phyloP scores from a whole-genome alignment of 2,329 filamentous ascomycete genomes.

The Thelonectria blattea region DNA sequence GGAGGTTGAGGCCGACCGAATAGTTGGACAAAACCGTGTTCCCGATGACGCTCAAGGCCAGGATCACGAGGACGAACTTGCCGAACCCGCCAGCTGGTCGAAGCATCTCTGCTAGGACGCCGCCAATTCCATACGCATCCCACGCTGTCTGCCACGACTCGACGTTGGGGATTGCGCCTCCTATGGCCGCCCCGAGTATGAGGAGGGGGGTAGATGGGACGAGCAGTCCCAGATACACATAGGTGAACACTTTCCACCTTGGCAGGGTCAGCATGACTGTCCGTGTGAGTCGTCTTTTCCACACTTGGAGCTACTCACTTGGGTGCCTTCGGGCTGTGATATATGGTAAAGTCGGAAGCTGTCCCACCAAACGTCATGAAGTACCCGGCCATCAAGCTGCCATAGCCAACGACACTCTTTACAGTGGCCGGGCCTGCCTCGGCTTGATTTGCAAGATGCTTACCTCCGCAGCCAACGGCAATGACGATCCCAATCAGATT shows the following conservation, averaged over 20 bases:
- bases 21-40: conserved; percentile 49
- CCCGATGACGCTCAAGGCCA: conserved; percentile 45
- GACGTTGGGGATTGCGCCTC: conserved; percentile 41
- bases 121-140: conserved; percentile 39
- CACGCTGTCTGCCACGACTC: conserved; percentile 40
- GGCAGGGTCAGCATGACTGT: conserved; percentile 43
- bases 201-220: conserved; percentile 42
- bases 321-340: conserved; percentile 45
- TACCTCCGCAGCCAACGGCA: conserved; percentile 59
- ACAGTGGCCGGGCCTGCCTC: conserved; percentile 45
- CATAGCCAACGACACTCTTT: conserved; percentile 51
- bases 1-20: conserved; percentile 47
- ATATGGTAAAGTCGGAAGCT: conserved; percentile 63
- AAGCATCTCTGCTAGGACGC: conserved; percentile 43
- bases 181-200: conserved; percentile 49
- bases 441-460: conserved; percentile 54
- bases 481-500: conserved; percentile 59
- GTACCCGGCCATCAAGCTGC: conserved; percentile 56
- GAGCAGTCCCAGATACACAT: conserved; percentile 57
- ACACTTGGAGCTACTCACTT: conserved; percentile 24
- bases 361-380: conserved; percentile 62
- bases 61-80: conserved; percentile 44
- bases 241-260: conserved; percentile 33
- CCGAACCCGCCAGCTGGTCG: conserved; percentile 41
- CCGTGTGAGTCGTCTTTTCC: conserved; percentile 24